A percentile compares a stretch with the other conserved stretches of the same genome.
phyloP scores from a whole-genome alignment of 192 early-diverging fungal species.

The Coemansia aciculifera region DNA sequence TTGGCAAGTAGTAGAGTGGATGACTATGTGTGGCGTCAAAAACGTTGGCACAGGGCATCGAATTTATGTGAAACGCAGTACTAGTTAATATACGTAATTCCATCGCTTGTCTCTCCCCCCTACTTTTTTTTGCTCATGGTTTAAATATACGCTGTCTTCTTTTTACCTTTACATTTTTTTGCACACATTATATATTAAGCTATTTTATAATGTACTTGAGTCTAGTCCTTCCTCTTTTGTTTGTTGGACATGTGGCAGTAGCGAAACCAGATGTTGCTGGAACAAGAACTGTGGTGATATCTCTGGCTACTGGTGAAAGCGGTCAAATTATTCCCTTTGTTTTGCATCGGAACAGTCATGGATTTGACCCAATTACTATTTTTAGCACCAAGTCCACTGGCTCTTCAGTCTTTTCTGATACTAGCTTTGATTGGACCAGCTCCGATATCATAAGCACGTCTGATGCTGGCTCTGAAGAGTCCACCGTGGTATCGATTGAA shows the following conservation, averaged over 20 bases:
- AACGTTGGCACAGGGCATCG: not conserved
- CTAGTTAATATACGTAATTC: slow-evolving; percentile 13
- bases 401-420: not conserved
- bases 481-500: not conserved
- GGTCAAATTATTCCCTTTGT: slow-evolving; percentile 39
- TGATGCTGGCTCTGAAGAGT: not conserved
- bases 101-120: not conserved
- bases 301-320: slow-evolving; percentile 27
- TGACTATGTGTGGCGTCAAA: not conserved
- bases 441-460: not conserved
- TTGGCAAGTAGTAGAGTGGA: not conserved
- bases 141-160: slow-evolving; percentile 4
- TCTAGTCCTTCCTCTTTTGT: not conserved
- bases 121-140: not conserved
- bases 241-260: not conserved
- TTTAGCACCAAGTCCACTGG: not conserved
- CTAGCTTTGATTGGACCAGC: not conserved
- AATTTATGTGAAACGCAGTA: slow-evolving; percentile 8
- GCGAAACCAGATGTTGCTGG: slow-evolving; percentile 35
- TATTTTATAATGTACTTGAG: not conserved
- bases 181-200: not conserved
- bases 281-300: slow-evolving; percentile 43
- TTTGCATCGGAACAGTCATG: slow-evolving; percentile 25
- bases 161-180: not conserved
- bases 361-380: slow-evolving; percentile 6